These are phyloP conservation scores for Beta macrorhiza DNA, from an alignment of 179 eudicot species.

Conservation along the genomic window DNA sequence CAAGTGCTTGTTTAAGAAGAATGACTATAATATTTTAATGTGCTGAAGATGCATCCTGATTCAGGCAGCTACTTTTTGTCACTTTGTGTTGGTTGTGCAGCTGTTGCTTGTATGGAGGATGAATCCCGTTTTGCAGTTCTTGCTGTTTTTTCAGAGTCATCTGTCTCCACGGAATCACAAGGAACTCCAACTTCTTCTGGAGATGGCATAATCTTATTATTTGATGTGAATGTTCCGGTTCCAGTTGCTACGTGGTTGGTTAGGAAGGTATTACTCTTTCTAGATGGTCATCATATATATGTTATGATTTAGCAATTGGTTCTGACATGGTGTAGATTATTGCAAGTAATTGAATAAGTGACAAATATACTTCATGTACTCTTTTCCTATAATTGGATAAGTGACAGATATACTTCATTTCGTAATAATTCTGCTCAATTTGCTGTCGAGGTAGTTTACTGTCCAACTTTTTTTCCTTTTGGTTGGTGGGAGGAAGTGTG, in stretches of 20 bases:
- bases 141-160: constrained; percentile 46
- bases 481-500: too few relatives aligned
- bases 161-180: constrained; percentile 25
- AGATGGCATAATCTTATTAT: constrained; percentile 64
- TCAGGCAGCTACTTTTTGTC: background rate
- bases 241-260: constrained; percentile 84
- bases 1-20: background rate
- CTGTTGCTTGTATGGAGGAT: constrained; percentile 58
- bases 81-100: constrained; percentile 47
- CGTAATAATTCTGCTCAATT: background rate
- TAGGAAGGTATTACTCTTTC: constrained; percentile 50
- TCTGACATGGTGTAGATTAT: background rate
- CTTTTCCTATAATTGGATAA: background rate
- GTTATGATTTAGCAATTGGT: background rate
- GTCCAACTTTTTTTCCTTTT: too few relatives aligned
- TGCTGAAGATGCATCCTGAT: background rate
- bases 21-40: background rate
- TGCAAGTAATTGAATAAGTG: background rate
- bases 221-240: constrained; percentile 56
- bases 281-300: background rate
- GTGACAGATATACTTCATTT: background rate
- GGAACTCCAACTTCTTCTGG: constrained; percentile 28
- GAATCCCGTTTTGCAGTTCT: constrained; percentile 73
- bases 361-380: background rate
- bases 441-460: too few relatives aligned